Base-by-base conservation (phyloP, 2,329 filamentous ascomycete genomes). In the Diaporthe sp. region DNA sequence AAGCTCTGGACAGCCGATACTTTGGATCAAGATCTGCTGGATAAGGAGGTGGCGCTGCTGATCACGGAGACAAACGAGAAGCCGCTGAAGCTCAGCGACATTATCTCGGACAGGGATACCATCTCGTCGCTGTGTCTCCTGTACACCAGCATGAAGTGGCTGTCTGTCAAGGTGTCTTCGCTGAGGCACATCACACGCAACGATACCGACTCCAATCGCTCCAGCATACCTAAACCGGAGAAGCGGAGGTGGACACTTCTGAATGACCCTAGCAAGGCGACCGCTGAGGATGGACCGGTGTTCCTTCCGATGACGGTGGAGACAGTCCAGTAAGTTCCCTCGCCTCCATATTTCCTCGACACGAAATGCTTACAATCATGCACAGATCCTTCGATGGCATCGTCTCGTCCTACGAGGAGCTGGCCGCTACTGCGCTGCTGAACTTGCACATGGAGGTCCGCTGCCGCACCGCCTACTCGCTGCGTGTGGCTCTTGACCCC, bases 111-210 rank as follows among this genome's bases (percentile, higher is more conserved):
- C 81, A 92, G 94, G 37, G 97, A 98, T 82, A 94, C 93, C 5
- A 93, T 98, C 39, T 92, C 93, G 58, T 94, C 94, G 5, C 86
- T 99, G 6, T 98, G 96, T 79, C 89, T 98, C 53, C 87, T 99
- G 49, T 97, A 98, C 83, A 98, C 96, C 68, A 98, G 96, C 86
- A 98, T 98, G 95, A 97, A 97, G 87, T 99, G 97, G 97, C 91
- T 99, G 49, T 92, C 94, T 28, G 93, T 93, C 79, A 97, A 96
- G 85, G 92, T 98, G 57, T 87, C 89, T n/a, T 89, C 94, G 74
- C 88, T 99, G 72, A 91, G 97, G 57, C 93, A 96, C 81, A 95
- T 98, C 80, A 96, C 94, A 28, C 88, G 90, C 71, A 92, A 93
- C 76, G 92, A 94, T 61, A 90, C 91, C 51, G 92, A 95, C 83